Percentiles rank a stretch among this genome's conserved stretches.
These are phyloP conservation scores for Paraconiothyrium brasiliense DNA, from an alignment of 2,329 filamentous ascomycete genomes.

Conservation along the genomic window DNA sequence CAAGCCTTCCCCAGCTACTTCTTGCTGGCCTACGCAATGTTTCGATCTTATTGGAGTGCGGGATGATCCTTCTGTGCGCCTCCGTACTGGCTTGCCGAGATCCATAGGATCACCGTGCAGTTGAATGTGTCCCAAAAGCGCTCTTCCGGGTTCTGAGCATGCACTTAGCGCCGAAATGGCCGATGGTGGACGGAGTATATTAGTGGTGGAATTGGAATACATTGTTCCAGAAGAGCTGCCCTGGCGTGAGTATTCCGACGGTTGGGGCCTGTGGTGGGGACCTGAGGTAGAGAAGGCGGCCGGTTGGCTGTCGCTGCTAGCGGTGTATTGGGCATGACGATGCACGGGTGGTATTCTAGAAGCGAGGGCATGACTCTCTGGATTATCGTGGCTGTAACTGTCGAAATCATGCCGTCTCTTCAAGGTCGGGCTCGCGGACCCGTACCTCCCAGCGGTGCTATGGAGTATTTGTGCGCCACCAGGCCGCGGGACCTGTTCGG, in stretches of 20 bases:
- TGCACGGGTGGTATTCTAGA: conserved; percentile 41
- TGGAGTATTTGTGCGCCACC: conserved; percentile 30
- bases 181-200: conserved; percentile 35
- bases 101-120: conserved; percentile 44
- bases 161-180: conserved; percentile 31
- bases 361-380: conserved; percentile 39
- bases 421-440: conserved; percentile 44
- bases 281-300: conserved; percentile 34
- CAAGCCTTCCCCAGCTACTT: conserved; percentile 79
- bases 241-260: conserved; percentile 35
- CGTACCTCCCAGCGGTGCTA: conserved; percentile 36
- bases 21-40: conserved; percentile 53
- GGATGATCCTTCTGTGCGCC: conserved; percentile 45
- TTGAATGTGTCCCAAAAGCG: conserved; percentile 26
- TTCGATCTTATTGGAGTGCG: conserved; percentile 45
- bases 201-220: conserved; percentile 33
- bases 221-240: conserved; percentile 33
- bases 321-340: conserved; percentile 32
- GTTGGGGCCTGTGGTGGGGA: conserved; percentile 31
- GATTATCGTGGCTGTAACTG: conserved; percentile 36
- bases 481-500: conserved; percentile 36
- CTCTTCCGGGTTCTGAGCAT: conserved; percentile 31
- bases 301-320: conserved; percentile 33
- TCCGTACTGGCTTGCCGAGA: conserved; percentile 38
- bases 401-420: conserved; percentile 50